phyloP scores from a whole-genome alignment of 768 basidiomycete species.

The Tricholomella constricta region DNA sequence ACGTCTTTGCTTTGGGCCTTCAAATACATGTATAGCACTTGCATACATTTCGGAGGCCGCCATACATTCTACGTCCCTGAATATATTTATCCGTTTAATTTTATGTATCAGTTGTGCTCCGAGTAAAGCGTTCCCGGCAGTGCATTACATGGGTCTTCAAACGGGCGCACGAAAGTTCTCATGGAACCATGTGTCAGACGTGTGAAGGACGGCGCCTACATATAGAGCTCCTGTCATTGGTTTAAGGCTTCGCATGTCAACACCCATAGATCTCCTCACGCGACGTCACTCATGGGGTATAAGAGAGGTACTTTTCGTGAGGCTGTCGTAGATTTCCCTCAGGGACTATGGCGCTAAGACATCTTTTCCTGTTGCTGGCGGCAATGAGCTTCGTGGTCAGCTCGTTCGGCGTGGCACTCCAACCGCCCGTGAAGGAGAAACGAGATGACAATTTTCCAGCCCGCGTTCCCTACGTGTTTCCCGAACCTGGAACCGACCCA shows the following conservation, averaged over 20 bases:
- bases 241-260: not conserved
- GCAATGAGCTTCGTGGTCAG: conserved; percentile 1
- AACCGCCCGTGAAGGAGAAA: conserved; percentile 8
- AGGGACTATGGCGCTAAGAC: not conserved
- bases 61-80: too few relatives aligned
- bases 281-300: conserved; percentile 9
- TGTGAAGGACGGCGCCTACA: not conserved
- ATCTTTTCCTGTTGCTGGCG: conserved; percentile 8
- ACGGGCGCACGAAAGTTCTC: not conserved
- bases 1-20: too few relatives aligned
- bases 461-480: conserved; percentile 45
- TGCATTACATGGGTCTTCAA: too few relatives aligned
- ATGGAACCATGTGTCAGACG: not conserved
- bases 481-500: conserved; percentile 33
- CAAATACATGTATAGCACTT: too few relatives aligned
- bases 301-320: not conserved
- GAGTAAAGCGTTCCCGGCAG: too few relatives aligned
- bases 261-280: not conserved
- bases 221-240: not conserved
- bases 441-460: conserved; percentile 42
- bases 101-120: too few relatives aligned
- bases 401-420: conserved; percentile 6
- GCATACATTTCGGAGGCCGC: too few relatives aligned
- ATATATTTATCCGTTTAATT: too few relatives aligned
- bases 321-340: not conserved